Evolutionary conservation across 495 filamentous ascomycete species (phyloP).

Genomic region (Aspergillus olivimuriae): DNA sequence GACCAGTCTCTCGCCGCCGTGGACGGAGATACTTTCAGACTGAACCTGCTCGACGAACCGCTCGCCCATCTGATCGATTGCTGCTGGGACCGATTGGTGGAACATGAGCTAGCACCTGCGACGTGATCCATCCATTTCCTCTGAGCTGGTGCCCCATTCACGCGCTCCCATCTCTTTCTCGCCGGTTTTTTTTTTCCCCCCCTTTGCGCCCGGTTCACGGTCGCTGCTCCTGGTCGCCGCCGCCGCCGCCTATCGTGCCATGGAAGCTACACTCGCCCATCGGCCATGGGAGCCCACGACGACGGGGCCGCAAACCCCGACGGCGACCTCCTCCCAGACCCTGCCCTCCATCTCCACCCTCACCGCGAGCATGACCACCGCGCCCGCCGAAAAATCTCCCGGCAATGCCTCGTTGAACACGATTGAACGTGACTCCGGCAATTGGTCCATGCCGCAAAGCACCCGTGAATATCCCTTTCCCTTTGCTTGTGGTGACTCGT

Average conservation of each 20-base stretch:
- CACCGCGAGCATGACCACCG: slow-evolving; percentile 35
- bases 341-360: slow-evolving; percentile 44
- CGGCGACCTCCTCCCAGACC: slow-evolving; percentile 33
- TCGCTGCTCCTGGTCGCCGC: too few species aligned
- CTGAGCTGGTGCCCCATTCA: background rate
- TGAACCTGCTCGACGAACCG: too few species aligned
- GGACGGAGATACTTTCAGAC: too few species aligned
- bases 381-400: slow-evolving; percentile 37
- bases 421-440: slow-evolving; percentile 44
- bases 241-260: too few species aligned
- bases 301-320: slow-evolving; percentile 30
- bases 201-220: too few species aligned
- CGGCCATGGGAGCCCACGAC: slow-evolving; percentile 37
- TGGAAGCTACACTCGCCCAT: slow-evolving; percentile 37
- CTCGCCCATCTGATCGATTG: slow-evolving; percentile 2
- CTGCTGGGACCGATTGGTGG: slow-evolving; percentile 6
- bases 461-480: slow-evolving; percentile 35
- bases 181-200: background rate
- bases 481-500: slow-evolving; percentile 3
- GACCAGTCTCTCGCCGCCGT: too few species aligned
- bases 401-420: slow-evolving; percentile 42
- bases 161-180: slow-evolving; percentile 1
- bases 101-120: slow-evolving; percentile 26
- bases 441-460: slow-evolving; percentile 48
- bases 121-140: background rate